phyloP scores from a whole-genome alignment of 768 basidiomycete genomes.

The Asterophora lycoperdoides region DNA sequence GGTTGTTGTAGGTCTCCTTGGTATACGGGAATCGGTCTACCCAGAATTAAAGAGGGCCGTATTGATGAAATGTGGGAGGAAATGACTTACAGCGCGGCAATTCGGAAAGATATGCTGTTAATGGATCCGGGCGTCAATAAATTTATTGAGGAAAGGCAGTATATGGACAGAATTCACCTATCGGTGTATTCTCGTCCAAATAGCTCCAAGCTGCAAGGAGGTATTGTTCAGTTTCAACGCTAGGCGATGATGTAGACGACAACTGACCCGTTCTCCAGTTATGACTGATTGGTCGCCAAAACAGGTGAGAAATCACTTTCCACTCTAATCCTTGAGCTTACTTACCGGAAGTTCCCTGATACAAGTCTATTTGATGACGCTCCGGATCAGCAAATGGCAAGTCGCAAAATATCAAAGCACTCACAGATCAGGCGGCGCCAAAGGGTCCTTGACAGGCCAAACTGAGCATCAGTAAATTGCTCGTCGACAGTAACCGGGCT shows the following conservation, averaged over 20 bases:
- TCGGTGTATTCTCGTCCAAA: constrained; percentile 36
- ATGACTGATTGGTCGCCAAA: constrained; percentile 23
- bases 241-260: background rate
- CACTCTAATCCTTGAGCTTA: background rate
- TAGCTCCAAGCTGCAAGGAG: constrained; percentile 37
- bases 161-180: constrained; percentile 24
- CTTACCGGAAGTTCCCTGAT: constrained; percentile 40
- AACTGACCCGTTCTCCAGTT: constrained; percentile 46
- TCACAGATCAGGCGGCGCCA: constrained; percentile 42
- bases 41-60: no score
- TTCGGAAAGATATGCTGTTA: constrained; percentile 40
- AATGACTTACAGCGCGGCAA: constrained; percentile 27
- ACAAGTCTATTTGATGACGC: constrained; percentile 28
- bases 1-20: constrained; percentile 58
- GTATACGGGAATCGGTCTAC: constrained; percentile 61
- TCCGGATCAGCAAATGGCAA: background rate
- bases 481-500: background rate
- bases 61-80: no score
- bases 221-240: background rate
- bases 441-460: constrained; percentile 29
- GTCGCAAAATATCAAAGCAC: constrained; percentile 11
- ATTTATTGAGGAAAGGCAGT: background rate
- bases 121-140: background rate
- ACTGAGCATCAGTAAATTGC: background rate
- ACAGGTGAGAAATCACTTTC: background rate